A percentile compares a stretch with the other conserved stretches of the same genome.
Evolutionary conservation across 495 filamentous ascomycete genomes (phyloP).

Genomic region (Annulohypoxylon moriforme): DNA sequence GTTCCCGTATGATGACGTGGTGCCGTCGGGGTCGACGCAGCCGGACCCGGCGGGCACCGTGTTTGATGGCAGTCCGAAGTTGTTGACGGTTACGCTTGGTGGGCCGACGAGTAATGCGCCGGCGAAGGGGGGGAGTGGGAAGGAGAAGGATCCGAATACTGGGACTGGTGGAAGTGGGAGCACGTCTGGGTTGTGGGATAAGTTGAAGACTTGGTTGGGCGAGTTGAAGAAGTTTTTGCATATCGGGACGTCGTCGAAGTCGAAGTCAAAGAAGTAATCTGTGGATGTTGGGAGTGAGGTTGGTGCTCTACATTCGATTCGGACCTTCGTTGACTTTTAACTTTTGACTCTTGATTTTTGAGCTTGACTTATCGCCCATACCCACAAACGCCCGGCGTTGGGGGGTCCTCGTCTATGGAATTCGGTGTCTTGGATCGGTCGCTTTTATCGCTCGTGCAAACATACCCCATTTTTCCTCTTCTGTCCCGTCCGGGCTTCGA

Average conservation of each 20-base stretch:
- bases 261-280: neutral
- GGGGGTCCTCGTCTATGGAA: constrained; percentile 19
- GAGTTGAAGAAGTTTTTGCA: constrained; percentile 31
- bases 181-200: constrained; percentile 6
- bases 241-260: constrained; percentile 6
- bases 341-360: neutral
- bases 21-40: constrained; percentile 59
- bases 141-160: constrained; percentile 18
- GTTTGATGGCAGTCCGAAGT: constrained; percentile 63
- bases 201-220: constrained; percentile 19
- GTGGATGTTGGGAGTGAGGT: neutral
- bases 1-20: constrained; percentile 84
- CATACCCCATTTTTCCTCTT: neutral
- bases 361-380: neutral
- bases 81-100: constrained; percentile 72
- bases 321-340: constrained; percentile 8
- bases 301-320: neutral
- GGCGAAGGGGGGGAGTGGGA: constrained; percentile 34
- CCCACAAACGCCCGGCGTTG: constrained; percentile 1
- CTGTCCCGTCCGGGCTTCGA: neutral
- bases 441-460: constrained; percentile 11
- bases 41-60: constrained; percentile 73
- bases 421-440: constrained; percentile 31
- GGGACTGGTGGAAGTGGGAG: constrained; percentile 6
- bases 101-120: constrained; percentile 57